Percentiles rank a stretch among this genome's conserved stretches.
Conservation (phyloP, 306 rosid genomes). For the Comarum palustre region DNA sequence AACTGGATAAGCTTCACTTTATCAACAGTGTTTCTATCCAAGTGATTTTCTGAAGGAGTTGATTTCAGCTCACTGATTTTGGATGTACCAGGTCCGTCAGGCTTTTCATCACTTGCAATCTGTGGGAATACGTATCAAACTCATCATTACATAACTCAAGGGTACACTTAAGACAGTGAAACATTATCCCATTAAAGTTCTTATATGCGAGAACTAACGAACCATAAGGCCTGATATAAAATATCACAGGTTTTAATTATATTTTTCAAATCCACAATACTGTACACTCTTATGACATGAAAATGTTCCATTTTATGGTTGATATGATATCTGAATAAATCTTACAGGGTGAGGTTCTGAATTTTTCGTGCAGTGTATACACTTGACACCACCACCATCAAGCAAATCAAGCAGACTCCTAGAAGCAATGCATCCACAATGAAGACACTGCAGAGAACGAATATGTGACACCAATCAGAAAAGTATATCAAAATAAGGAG, state of each 20-base stretch:
- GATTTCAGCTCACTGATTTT: slow-evolving; percentile 46
- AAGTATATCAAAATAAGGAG: slow-evolving; percentile 9
- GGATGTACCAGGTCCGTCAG: slow-evolving; percentile 46
- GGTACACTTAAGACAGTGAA: background rate
- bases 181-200: background rate
- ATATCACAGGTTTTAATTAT: background rate
- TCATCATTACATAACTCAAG: slow-evolving; percentile 25
- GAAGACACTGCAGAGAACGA: slow-evolving; percentile 64
- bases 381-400: slow-evolving; percentile 82
- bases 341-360: slow-evolving; percentile 57
- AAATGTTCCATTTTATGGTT: slow-evolving; percentile 5
- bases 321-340: slow-evolving; percentile 14
- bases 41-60: slow-evolving; percentile 40
- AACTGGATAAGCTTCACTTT: slow-evolving; percentile 41
- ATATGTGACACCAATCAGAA: slow-evolving; percentile 6
- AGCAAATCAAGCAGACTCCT: slow-evolving; percentile 64
- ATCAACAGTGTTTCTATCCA: slow-evolving; percentile 36
- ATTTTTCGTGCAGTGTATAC: slow-evolving; percentile 57
- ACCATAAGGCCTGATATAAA: background rate
- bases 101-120: slow-evolving; percentile 55
- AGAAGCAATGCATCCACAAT: slow-evolving; percentile 91
- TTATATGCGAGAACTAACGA: slow-evolving; percentile 16
- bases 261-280: background rate
- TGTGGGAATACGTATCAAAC: slow-evolving; percentile 37
- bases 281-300: background rate